These are phyloP conservation scores for Botrytis squamosa DNA, from an alignment of 2,329 filamentous ascomycete genomes.

Conservation along the genomic window DNA sequence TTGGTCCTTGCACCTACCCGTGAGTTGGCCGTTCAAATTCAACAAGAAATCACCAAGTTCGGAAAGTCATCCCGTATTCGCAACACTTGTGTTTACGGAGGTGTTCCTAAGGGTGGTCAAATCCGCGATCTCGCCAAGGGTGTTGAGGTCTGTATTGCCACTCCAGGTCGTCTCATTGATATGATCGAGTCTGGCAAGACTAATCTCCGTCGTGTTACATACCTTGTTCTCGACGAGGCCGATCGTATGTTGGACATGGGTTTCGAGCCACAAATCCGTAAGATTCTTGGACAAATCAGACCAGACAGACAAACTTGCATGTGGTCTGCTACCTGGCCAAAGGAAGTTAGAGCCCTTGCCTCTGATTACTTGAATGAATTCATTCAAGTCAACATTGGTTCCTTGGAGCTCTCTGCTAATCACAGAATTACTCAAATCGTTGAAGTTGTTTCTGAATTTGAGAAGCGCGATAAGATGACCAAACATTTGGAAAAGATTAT, in stretches of 20 bases:
- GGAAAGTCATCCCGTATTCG: constrained; percentile 96
- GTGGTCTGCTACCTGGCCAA: constrained; percentile 99
- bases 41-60: constrained; percentile 98
- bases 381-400: constrained; percentile 98
- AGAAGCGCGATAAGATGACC: constrained; percentile 97
- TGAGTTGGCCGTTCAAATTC: constrained; percentile 97
- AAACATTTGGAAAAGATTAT: constrained; percentile 98
- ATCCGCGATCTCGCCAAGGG: constrained; percentile 92
- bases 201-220: constrained; percentile 95
- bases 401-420: constrained; percentile 93
- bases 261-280: constrained; percentile 99
- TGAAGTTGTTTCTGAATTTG: constrained; percentile 91
- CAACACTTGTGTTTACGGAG: constrained; percentile 98
- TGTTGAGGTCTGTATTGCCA: constrained; percentile 98
- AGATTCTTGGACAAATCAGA: constrained; percentile 96
- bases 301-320: constrained; percentile 98
- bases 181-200: constrained; percentile 98
- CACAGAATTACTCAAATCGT: constrained; percentile 97
- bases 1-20: constrained; percentile 93
- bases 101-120: constrained; percentile 96
- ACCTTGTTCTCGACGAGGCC: constrained; percentile 96
- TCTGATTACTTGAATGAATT: constrained; percentile 90
- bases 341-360: constrained; percentile 92
- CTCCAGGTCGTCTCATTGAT: constrained; percentile 94
- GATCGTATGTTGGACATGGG: constrained; percentile 99